Evolutionary conservation across 2,329 filamentous ascomycete genomes (phyloP), one percentile per base, ranked within the genome.

Genomic region (Paraphaeosphaeria sporulosa): DNA sequence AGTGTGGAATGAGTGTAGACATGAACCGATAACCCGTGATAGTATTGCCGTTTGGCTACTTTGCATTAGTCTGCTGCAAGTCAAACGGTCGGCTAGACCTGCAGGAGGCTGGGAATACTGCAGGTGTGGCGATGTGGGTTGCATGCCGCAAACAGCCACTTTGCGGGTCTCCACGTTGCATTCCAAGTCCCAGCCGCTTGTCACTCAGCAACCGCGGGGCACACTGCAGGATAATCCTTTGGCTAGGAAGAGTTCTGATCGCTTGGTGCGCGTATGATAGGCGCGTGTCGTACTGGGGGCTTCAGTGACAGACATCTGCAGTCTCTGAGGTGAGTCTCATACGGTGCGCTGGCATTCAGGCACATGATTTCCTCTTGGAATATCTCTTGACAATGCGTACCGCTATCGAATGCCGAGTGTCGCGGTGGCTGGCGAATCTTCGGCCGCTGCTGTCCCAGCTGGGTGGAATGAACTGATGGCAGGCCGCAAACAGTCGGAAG

Each of bases 1-100:
- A 57, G 27, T 63, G 68, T 56, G 71, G 74, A 75, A 78, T 78
- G 73, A 60, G 59, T 55, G 65, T 68, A 69, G 64, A 73, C 64
- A 68, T 71, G 69, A 73, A 70, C 69, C 50, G 43, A 40, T 59
- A 50, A 8, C 60, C 57, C 55, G 61, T 66, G 69, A 66, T 55
- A 40, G 54, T 21, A n/a, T 25, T 47, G 30, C n/a, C 27, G 68
- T 68, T 70, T 71, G 67, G 63, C 47, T 46, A 43, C 58, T 63
- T 64, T 68, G 64, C 65, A 70, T 27, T 52, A 62, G 52, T 53
- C 40, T 64, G 63, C 60, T 66, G 70, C 60, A 58, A 21, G 48
- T 38, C 67, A 70, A 71, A 70, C 63, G 51, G 19, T 46, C 43
- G 52, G 32, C 27, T 58, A 46, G 54, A 61, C 47, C 61, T 64